These are phyloP conservation scores for Pelargonium cotyledonis DNA, from an alignment of 441 rosid species.

Conservation along the genomic window DNA sequence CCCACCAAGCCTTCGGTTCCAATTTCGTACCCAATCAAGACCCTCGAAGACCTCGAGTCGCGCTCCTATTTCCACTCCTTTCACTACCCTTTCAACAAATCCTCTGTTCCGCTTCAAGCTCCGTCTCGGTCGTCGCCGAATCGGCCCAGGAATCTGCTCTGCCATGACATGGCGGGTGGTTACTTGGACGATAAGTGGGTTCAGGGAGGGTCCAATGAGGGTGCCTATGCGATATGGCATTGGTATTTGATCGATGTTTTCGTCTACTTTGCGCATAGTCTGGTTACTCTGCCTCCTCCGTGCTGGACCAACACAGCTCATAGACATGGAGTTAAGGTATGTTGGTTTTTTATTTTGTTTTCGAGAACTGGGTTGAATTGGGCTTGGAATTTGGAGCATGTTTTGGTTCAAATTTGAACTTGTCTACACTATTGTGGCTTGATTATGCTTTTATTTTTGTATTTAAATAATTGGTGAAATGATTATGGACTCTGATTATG, in stretches of 20 bases:
- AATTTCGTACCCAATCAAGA: conserved; percentile 61
- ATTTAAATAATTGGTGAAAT: not conserved
- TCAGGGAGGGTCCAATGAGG: conserved; percentile 63
- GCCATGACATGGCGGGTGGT: conserved; percentile 83
- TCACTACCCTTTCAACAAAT: conserved; percentile 66
- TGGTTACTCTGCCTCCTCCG: conserved; percentile 84
- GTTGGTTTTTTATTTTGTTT: not conserved
- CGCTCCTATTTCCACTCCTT: conserved; percentile 65
- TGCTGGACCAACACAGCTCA: conserved; percentile 91
- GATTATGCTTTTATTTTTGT: not conserved
- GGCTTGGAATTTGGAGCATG: not conserved
- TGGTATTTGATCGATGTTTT: conserved; percentile 84
- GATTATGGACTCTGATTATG: not conserved
- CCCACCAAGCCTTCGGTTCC: conserved; percentile 55
- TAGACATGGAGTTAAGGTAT: conserved; percentile 75
- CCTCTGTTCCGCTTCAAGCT: conserved; percentile 43
- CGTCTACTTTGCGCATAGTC: conserved; percentile 67
- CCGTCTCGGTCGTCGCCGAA: conserved; percentile 23
- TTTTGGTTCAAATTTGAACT: not conserved
- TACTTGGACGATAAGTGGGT: conserved; percentile 74
- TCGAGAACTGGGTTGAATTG: not conserved
- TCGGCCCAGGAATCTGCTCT: conserved; percentile 58
- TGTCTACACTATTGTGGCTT: too few species aligned
- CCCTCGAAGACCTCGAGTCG: conserved; percentile 56
- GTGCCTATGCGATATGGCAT: conserved; percentile 69